A percentile compares a stretch with the other conserved stretches of the same genome.
These are phyloP conservation scores for Apiotrichum veenhuisii DNA, from an alignment of 1,284 basidiomycete genomes.

Conservation along the genomic window DNA sequence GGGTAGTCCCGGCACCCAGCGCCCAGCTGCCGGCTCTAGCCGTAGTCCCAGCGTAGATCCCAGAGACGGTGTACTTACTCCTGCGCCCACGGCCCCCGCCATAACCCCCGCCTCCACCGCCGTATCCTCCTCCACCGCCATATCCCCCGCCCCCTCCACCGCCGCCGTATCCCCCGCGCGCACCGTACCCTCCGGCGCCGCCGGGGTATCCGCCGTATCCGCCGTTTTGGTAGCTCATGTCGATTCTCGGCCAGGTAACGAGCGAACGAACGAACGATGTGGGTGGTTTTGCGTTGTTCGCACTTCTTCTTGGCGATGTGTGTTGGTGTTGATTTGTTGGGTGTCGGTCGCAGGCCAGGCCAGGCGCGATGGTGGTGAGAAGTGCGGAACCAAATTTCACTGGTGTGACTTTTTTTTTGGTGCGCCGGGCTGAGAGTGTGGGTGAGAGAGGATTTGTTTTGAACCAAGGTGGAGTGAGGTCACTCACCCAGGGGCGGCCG, in stretches of 20 bases:
- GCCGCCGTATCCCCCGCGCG: conserved; percentile 16
- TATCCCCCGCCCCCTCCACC: conserved; percentile 5
- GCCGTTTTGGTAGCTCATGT: conserved; percentile 39
- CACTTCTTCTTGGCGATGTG: too few species aligned
- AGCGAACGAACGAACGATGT: background rate
- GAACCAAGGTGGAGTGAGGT: background rate
- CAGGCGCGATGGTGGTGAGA: too few species aligned
- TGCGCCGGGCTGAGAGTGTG: too few species aligned
- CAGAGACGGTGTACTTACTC: conserved; percentile 13
- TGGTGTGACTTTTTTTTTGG: too few species aligned
- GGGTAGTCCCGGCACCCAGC: too few species aligned
- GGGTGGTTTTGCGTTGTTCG: background rate
- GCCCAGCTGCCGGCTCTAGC: too few species aligned
- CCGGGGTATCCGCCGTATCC: conserved; percentile 18
- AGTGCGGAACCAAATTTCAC: too few species aligned
- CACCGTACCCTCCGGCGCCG: conserved; percentile 11
- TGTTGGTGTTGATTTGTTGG: too few species aligned
- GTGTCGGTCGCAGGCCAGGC: too few species aligned
- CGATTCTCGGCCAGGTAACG: background rate
- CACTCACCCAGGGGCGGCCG: too few species aligned
- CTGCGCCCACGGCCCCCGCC: conserved; percentile 24
- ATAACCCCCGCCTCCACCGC: conserved; percentile 11
- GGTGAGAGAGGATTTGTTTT: background rate
- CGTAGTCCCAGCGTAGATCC: background rate
- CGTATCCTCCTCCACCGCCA: conserved; percentile 18